Percentiles rank a stretch among this genome's conserved stretches.
These are phyloP conservation scores for Tylopilus sp. DNA, from an alignment of 768 basidiomycete species.

Conservation along the genomic window DNA sequence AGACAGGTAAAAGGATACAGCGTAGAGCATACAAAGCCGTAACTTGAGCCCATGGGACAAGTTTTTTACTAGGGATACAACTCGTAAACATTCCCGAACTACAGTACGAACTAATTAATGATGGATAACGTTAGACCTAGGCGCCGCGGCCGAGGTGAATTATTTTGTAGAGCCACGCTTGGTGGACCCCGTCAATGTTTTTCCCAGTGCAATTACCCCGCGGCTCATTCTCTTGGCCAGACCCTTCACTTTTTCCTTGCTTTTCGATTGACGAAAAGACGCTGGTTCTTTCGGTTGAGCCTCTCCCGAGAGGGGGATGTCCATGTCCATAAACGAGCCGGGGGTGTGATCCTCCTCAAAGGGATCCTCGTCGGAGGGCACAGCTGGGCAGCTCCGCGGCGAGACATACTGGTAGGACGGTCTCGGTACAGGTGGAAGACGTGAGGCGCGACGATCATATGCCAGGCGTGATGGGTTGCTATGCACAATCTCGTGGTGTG, in stretches of 20 bases:
- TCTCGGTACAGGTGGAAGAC: constrained; percentile 5
- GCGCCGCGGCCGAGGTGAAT: not conserved
- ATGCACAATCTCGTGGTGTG: not conserved
- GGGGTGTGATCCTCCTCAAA: constrained; percentile 5
- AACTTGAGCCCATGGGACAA: constrained; percentile 7
- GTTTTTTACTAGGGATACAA: constrained; percentile 26
- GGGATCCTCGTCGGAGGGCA: not conserved
- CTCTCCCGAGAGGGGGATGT: constrained; percentile 15
- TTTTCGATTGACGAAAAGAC: constrained; percentile 10
- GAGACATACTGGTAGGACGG: not conserved
- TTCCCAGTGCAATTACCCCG: constrained; percentile 30
- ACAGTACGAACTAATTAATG: constrained; percentile 10
- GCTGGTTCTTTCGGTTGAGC: constrained; percentile 6
- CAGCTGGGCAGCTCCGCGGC: not conserved
- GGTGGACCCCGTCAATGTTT: constrained; percentile 20
- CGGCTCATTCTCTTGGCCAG: constrained; percentile 26
- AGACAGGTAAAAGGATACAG: constrained; percentile 2
- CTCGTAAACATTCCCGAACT: not conserved
- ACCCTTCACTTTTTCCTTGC: constrained; percentile 18
- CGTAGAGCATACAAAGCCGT: constrained; percentile 6
- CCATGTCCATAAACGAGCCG: constrained; percentile 35
- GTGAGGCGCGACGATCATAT: constrained; percentile 5
- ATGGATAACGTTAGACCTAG: constrained; percentile 9
- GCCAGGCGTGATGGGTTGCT: not conserved
- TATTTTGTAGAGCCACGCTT: constrained; percentile 4